Base-by-base conservation (phyloP, 805 yeast genomes). In the Candida palmyrensis region DNA sequence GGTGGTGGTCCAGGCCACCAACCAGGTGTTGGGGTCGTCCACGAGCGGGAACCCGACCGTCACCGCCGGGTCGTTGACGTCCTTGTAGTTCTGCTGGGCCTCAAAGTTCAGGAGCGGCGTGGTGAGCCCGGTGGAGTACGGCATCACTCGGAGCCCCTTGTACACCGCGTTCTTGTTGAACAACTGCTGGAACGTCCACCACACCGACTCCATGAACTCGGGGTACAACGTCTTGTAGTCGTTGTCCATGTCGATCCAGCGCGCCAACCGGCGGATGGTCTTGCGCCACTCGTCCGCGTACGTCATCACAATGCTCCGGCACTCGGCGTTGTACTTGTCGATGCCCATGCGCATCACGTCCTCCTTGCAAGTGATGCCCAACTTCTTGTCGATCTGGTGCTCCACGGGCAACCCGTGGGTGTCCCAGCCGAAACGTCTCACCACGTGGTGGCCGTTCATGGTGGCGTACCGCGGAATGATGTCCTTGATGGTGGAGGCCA, bases 201-300 rank as follows among this genome's bases (percentile, higher is more conserved):
- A 92, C 30, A 81, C 92, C 29, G 96, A 85, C 68, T 92, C 99
- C 99, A 92, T 92, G 50, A 87, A 92, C 37, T 81, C 71, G 29
- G 97, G 96, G 59, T 94, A 88, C 62, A 92, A 73, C 18, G 98
- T 92, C 69, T 90, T 90, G 73, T 89, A 89, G 66, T 92, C 99
- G 59, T 92, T 87, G 59, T 92, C 98, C 67, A 92, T 90, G 65
- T 92, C 99, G 55, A 92, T 89, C 99, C 99, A 92, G 65, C 99
- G 83, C 44, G 98, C 99, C 46, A 92, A 64, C 65, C 97, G 83
- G 35, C 88, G 90, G 50, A 92, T 85, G 48, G 95, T 89, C 43
- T 73, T 72, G 56, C 95, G 77, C 99, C 99, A 92, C 51, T 89
- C 96, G 25, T 68, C 79, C 16, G 97, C 95, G 56, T 90, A 92